phyloP scores from a whole-genome alignment of 768 basidiomycete species.

The Hemileccinum rubropunctum region DNA sequence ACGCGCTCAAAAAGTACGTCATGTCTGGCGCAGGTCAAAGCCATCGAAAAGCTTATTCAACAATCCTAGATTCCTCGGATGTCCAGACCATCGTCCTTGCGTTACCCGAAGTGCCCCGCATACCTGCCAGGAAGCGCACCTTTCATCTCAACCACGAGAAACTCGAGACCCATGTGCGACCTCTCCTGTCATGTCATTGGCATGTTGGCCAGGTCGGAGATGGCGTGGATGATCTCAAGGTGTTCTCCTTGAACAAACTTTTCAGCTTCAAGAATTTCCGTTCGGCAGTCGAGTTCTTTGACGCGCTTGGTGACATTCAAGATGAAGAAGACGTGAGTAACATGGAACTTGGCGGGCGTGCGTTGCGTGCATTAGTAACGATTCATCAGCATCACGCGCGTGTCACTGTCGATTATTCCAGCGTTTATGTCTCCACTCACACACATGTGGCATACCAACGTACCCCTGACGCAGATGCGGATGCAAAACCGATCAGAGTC shows the following conservation, averaged over 20 bases:
- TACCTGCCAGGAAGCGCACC: constrained; percentile 33
- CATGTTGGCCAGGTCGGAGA: constrained; percentile 16
- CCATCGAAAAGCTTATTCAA: not conserved
- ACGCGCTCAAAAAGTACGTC: constrained; percentile 21
- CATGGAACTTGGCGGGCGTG: not conserved
- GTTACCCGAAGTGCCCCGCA: constrained; percentile 25
- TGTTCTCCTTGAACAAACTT: constrained; percentile 27
- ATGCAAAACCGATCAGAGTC: constrained; percentile 12
- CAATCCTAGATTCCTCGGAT: constrained; percentile 15
- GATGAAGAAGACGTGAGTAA: constrained; percentile 31
- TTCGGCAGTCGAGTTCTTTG: constrained; percentile 27
- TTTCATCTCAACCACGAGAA: constrained; percentile 34
- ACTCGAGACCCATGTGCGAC: constrained; percentile 32
- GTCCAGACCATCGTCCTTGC: constrained; percentile 8
- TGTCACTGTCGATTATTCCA: constrained; percentile 24
- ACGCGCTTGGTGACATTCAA: constrained; percentile 25
- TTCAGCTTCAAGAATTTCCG: constrained; percentile 26
- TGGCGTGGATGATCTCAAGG: constrained; percentile 9
- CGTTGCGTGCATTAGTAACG: not conserved
- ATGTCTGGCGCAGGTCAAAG: not conserved
- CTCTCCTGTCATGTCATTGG: constrained; percentile 36
- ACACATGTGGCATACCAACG: constrained; percentile 27
- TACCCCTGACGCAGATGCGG: constrained; percentile 4
- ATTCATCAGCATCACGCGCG: constrained; percentile 30
- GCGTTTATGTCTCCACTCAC: constrained; percentile 22